These are phyloP conservation scores for Euphrasia confusa DNA, from an alignment of 257 asterid species.

Conservation along the genomic window DNA sequence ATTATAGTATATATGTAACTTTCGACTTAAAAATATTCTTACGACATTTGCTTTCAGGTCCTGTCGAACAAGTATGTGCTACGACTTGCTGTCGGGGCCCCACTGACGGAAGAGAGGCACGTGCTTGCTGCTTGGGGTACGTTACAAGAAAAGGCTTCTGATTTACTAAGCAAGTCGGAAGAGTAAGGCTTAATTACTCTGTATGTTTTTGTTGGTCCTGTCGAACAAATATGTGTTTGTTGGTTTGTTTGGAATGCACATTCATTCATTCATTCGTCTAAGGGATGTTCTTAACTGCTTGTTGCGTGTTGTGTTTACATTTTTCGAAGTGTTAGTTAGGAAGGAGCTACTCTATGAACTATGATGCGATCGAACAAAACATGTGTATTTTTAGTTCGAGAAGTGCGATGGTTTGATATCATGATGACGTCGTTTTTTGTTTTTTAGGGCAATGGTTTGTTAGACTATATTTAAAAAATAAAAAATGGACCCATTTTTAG, in stretches of 20 bases:
- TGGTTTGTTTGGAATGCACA: not conserved
- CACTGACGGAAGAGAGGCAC: slow-evolving; percentile 80
- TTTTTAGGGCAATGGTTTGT: no score
- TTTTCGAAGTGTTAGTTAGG: no score
- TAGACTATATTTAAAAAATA: no score
- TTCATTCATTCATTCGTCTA: not conserved
- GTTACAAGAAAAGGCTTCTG: slow-evolving; percentile 64
- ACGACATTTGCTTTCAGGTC: slow-evolving; percentile 30
- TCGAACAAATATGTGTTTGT: no score
- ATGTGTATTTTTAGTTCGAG: no score
- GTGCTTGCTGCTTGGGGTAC: slow-evolving; percentile 65
- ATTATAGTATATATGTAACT: not conserved
- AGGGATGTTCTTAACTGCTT: no score
- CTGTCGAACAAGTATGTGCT: slow-evolving; percentile 52
- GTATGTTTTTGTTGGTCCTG: no score
- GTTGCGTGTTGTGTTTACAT: not conserved
- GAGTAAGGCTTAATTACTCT: slow-evolving; percentile 8
- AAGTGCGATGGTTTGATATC: no score
- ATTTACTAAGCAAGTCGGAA: slow-evolving; percentile 25
- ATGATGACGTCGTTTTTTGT: no score
- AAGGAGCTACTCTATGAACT: no score
- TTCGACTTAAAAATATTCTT: not conserved
- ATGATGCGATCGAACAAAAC: no score
- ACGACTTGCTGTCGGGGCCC: slow-evolving; percentile 77
- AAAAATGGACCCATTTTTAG: no score